Base-by-base conservation (phyloP, 352 stramenopile species). In the Phytophthora fragariaefolia region DNA sequence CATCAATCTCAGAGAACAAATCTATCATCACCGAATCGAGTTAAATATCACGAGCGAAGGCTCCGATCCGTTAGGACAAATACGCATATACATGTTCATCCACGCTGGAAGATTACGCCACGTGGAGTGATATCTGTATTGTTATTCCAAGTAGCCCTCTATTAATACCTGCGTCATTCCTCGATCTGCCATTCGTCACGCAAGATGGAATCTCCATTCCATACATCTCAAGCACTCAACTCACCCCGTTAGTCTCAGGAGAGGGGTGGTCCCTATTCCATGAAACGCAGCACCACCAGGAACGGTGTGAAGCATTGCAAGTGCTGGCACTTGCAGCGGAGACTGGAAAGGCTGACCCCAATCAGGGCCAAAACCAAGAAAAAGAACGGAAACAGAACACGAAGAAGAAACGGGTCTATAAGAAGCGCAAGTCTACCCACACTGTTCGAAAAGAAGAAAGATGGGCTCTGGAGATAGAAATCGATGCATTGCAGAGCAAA, bases 341-440 rank as follows among this genome's bases (percentile, higher is more conserved):
- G 30, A 36, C 6, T 12, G 30, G 30, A 12, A n/a, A n/a, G n/a
- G n/a, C n/a, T n/a, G n/a, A n/a, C n/a, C n/a, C n/a, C n/a, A n/a
- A n/a, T n/a, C n/a, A n/a, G n/a, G n/a, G 30, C 12, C 30, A 36
- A 36, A 12, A 36, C 30, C 6, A 46, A 17, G 38, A 23, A 20
- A 46, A 9, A n/a, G n/a, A n/a, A n/a, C n/a, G n/a, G n/a, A n/a
- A n/a, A n/a, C n/a, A n/a, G n/a, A n/a, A n/a, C n/a, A n/a, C 13
- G 4, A 72, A 69, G 57, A 78, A 69, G 48, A 74, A 71, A 26
- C 61, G 53, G 10, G 23, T 54, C 40, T 75, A 75, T 58, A 77
- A 77, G 59, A 77, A 77, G 47, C 66, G 71, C 28, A 78, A 78
- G 56, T 66, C 71, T 3, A 78, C 71, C 13, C 67, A 78, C 45